phyloP scores from a whole-genome alignment of 2,329 filamentous ascomycete genomes.

The Exophiala lecanii-corni region DNA sequence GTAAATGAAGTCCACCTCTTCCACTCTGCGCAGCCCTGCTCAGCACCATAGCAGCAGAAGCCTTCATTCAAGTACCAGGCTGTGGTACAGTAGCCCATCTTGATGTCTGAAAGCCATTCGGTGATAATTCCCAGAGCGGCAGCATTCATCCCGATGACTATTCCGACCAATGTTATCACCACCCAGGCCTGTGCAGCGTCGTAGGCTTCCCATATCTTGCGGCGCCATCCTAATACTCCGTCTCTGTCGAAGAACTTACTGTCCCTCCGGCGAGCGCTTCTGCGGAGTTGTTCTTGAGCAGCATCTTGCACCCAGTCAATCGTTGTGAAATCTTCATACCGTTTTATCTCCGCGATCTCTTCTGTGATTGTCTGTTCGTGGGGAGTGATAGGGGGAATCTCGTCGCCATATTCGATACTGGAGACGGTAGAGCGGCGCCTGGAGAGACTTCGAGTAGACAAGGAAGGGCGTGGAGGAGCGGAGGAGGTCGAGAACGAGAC shows the following conservation, averaged over 20 bases:
- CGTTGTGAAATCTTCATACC: conserved; percentile 98
- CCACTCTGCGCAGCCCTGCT: conserved; percentile 85
- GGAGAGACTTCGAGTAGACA: conserved; percentile 45
- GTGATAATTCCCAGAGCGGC: conserved; percentile 92
- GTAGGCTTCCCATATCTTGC: conserved; percentile 78
- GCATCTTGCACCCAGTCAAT: conserved; percentile 98
- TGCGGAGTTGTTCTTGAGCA: conserved; percentile 77
- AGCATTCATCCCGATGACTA: conserved; percentile 89
- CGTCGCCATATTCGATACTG: conserved; percentile 57
- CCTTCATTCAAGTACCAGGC: conserved; percentile 95
- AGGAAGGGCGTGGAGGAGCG: conserved; percentile 48
- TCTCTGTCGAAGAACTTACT: conserved; percentile 67
- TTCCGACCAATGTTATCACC: conserved; percentile 85
- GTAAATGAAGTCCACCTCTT: conserved; percentile 77
- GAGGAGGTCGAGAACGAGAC: conserved; percentile 47
- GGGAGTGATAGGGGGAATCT: conserved; percentile 45
- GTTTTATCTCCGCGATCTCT: conserved; percentile 95
- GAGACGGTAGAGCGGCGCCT: conserved; percentile 66
- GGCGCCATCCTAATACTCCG: conserved; percentile 70
- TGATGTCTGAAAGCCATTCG: conserved; percentile 94
- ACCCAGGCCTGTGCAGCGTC: conserved; percentile 98
- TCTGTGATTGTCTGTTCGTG: conserved; percentile 75
- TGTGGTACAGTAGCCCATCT: conserved; percentile 90
- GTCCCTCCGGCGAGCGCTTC: conserved; percentile 69
- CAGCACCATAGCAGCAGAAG: conserved; percentile 97